phyloP scores from a whole-genome alignment of 1,139 yeast genomes.

The Suhomyces bribrorum region DNA sequence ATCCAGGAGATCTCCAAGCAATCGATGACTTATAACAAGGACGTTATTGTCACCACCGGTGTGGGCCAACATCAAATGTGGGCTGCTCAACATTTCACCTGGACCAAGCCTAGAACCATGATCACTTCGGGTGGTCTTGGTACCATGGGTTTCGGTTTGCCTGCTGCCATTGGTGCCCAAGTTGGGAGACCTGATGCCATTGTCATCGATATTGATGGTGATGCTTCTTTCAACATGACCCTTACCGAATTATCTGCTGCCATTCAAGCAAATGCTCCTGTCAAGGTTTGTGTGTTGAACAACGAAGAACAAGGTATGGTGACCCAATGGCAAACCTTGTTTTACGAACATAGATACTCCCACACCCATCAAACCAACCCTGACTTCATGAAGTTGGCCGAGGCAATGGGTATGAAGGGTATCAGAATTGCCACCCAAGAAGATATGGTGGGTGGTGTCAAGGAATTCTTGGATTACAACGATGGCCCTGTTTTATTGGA shows the following conservation, averaged over 20 bases:
- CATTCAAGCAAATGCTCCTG: conserved; percentile 88
- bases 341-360: conserved; percentile 93
- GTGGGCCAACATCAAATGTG: conserved; percentile 99
- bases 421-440: conserved; percentile 69
- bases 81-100: conserved; percentile 97
- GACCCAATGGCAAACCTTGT: conserved; percentile 97
- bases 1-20: conserved; percentile 76
- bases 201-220: conserved; percentile 97
- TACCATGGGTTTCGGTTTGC: conserved; percentile 97
- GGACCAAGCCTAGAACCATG: conserved; percentile 89
- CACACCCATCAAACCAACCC: conserved; percentile 97
- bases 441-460: conserved; percentile 52
- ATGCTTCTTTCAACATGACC: conserved; percentile 97
- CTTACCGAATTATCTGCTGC: conserved; percentile 91
- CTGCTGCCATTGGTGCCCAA: conserved; percentile 98
- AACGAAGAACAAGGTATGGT: conserved; percentile 99
- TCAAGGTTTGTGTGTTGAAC: conserved; percentile 84
- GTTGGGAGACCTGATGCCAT: conserved; percentile 91
- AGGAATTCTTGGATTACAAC: conserved; percentile 69
- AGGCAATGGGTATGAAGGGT: conserved; percentile 89
- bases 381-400: conserved; percentile 88
- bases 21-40: conserved; percentile 65
- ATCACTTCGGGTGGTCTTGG: conserved; percentile 98
- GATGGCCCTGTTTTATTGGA: conserved; percentile 88
- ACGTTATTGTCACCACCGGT: conserved; percentile 91